Base-by-base conservation (phyloP, 129 eudicot genomes). In the Scalesia atractyloides region DNA sequence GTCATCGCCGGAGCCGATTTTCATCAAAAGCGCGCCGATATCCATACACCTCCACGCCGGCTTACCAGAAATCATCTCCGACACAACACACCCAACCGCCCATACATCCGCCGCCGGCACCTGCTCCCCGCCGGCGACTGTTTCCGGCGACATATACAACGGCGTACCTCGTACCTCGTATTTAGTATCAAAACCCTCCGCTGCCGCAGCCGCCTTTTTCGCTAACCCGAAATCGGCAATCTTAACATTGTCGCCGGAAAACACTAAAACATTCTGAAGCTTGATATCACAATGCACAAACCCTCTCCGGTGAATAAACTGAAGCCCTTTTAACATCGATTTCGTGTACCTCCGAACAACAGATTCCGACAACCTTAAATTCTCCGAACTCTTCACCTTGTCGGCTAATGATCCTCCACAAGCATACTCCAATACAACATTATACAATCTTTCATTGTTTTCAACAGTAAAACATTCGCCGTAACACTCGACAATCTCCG, bases 51-150 rank as follows among this genome's bases (percentile, higher is more conserved):
- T 46, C 98, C 98, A 89, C 61, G 84, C 91, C 52, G 96, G 86
- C 37, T 71, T 36, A 3, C 97, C 96, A 22, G 88, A 54, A 7
- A 81, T 51, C 98, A 92, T 82, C 86, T 92, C 98, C 59, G 57
- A 53, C 39, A 92, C 96, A 77, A 76, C 43, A 63, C 98, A 92
- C 70, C 98, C 96, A 20, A 92, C 68, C 3, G 95, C 96, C 98
- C 98, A 92, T 13, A 89, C 59, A 20, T 92, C 98, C 0, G 96
- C 84, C 70, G 88, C 83, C 6, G 86, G 11, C 20, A 61, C 94
- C 36, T 78, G 86, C 22, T 81, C 86, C 1, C 91, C 91, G 41
- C 64, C 76, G 76, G 57, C 49, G 4, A 87, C 88, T 76, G 77
- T 81, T 77, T 92, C 98, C 77, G 98, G 96, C 74, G 96, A 76